Percentiles rank a stretch among this genome's conserved stretches.
phyloP scores from a whole-genome alignment of 768 basidiomycete species.

The Termitomyces sp. region DNA sequence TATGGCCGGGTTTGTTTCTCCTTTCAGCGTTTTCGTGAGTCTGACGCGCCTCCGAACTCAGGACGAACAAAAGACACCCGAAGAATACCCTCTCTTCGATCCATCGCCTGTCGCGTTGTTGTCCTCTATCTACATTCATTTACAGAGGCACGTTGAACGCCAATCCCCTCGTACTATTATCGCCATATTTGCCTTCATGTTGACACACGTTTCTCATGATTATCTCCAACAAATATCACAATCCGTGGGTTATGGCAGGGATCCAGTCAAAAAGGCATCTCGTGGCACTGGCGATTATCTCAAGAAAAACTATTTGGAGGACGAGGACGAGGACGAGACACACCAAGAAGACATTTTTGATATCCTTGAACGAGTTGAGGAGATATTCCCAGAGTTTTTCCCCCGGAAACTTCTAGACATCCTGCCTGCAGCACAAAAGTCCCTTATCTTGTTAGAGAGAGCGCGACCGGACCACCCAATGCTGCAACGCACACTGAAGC shows the following conservation, averaged over 20 bases:
- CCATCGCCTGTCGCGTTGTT: conserved; percentile 46
- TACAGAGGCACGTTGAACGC: conserved; percentile 48
- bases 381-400: conserved; percentile 62
- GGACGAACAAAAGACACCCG: conserved; percentile 27
- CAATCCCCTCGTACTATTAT: conserved; percentile 43
- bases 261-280: conserved; percentile 20
- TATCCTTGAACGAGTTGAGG: conserved; percentile 28
- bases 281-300: conserved; percentile 20
- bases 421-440: conserved; percentile 63
- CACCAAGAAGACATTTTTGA: conserved; percentile 36
- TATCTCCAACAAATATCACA: conserved; percentile 55
- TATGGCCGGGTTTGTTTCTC: conserved; percentile 50
- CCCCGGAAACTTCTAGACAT: conserved; percentile 42
- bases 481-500: conserved; percentile 26
- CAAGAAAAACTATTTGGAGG: conserved; percentile 28
- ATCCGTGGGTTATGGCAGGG: conserved; percentile 50
- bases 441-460: conserved; percentile 56
- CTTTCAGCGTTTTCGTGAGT: neutral
- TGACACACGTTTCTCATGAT: conserved; percentile 57
- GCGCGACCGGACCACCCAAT: conserved; percentile 64
- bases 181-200: conserved; percentile 62
- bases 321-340: conserved; percentile 34
- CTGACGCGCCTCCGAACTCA: conserved; percentile 12
- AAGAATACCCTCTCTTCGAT: conserved; percentile 39
- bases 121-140: conserved; percentile 53